phyloP scores from a whole-genome alignment of 2,329 filamentous ascomycete genomes.

The Lachnellula subtilissima region DNA sequence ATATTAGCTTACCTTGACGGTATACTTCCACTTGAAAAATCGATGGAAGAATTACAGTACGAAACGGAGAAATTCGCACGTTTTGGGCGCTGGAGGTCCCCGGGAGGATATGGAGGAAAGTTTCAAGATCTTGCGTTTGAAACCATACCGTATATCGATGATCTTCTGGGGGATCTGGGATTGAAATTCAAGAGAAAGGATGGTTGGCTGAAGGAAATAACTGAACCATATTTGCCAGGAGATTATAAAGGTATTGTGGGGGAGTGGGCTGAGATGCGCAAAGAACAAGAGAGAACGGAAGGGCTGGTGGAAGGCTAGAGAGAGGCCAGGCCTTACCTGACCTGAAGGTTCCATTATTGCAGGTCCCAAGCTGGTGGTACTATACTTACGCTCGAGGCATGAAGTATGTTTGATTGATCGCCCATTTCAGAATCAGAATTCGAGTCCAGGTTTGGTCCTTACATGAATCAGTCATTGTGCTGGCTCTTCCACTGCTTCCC shows the following conservation, averaged over 20 bases:
- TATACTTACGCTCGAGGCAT: too few species aligned
- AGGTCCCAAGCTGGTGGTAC: too few species aligned
- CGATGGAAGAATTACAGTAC: slow-evolving; percentile 39
- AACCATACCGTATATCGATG: slow-evolving; percentile 66
- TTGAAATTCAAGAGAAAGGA: slow-evolving; percentile 51
- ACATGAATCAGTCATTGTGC: too few species aligned
- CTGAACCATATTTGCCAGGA: slow-evolving; percentile 40
- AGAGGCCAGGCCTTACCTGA: too few species aligned
- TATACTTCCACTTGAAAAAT: slow-evolving; percentile 33
- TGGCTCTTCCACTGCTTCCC: too few species aligned
- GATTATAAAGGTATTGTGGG: slow-evolving; percentile 42
- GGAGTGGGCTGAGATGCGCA: slow-evolving; percentile 33
- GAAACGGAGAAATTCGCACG: slow-evolving; percentile 61
- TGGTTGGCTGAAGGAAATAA: slow-evolving; percentile 39
- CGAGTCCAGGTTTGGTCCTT: too few species aligned
- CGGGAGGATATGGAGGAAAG: slow-evolving; percentile 57
- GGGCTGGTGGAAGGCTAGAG: neutral
- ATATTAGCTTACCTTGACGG: slow-evolving; percentile 59
- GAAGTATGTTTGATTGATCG: too few species aligned
- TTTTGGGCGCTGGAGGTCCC: slow-evolving; percentile 67
- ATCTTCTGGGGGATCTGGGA: slow-evolving; percentile 61
- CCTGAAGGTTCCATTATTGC: neutral
- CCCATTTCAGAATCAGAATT: too few species aligned
- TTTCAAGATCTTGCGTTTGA: slow-evolving; percentile 73
- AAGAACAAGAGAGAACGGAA: neutral